Conservation (phyloP, 805 yeast species). For the Saccharomycopsis sp. region DNA sequence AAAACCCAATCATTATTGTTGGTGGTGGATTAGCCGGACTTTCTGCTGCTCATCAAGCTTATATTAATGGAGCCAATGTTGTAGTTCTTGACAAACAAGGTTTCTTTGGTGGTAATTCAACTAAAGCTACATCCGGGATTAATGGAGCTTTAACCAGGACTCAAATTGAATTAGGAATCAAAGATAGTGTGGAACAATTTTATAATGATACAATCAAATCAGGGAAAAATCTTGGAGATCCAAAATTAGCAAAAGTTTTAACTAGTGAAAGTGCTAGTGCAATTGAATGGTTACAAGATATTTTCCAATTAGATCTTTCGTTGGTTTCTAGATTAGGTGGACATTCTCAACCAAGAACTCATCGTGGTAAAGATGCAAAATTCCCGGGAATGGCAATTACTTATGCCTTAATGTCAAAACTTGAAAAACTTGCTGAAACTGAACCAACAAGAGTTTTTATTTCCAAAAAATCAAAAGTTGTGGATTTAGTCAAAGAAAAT, state of each 20-base stretch:
- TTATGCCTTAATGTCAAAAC: conserved; percentile 38
- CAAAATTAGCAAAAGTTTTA: conserved; percentile 46
- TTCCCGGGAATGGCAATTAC: conserved; percentile 63
- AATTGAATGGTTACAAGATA: conserved; percentile 61
- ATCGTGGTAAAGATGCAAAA: conserved; percentile 58
- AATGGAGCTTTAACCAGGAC: conserved; percentile 64
- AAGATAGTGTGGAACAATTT: conserved; percentile 51
- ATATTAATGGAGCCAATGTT: conserved; percentile 42
- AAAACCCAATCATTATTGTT: conserved; percentile 34
- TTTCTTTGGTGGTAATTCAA: conserved; percentile 53
- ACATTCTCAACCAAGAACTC: conserved; percentile 72
- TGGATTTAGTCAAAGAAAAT: conserved; percentile 30
- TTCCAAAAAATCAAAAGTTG: conserved; percentile 31
- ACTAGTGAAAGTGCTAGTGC: conserved; percentile 56
- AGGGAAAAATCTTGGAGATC: conserved; percentile 50
- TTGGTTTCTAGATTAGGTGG: conserved; percentile 75
- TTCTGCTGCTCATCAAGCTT: conserved; percentile 49
- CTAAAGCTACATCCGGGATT: conserved; percentile 59
- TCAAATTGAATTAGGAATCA: conserved; percentile 38
- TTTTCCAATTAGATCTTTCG: conserved; percentile 50
- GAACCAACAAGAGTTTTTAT: conserved; percentile 34
- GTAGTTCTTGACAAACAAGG: conserved; percentile 48
- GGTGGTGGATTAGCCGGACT: conserved; percentile 62
- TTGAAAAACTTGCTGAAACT: conserved; percentile 34
- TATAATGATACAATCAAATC: conserved; percentile 58